A percentile compares a stretch with the other conserved stretches of the same genome.
Conservation (phyloP, 768 basidiomycete species). For the Suillus decipiens region DNA sequence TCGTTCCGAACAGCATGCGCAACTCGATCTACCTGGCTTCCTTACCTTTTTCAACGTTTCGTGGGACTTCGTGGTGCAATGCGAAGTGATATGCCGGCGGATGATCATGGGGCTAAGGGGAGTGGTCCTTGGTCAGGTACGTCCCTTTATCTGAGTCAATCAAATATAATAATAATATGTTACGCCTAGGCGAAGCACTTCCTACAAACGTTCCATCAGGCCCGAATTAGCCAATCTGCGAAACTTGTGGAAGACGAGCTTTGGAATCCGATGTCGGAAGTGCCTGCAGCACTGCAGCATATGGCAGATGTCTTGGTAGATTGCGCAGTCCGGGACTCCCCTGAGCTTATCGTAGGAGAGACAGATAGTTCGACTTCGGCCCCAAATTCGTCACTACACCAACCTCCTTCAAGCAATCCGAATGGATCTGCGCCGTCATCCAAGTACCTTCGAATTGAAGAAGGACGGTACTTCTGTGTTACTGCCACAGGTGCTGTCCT, state of each 20-base stretch:
- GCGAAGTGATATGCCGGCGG: constrained; percentile 80
- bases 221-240: constrained; percentile 75
- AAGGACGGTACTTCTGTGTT: constrained; percentile 82
- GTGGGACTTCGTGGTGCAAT: constrained; percentile 88
- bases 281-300: constrained; percentile 65
- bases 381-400: constrained; percentile 20
- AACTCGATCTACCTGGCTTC: constrained; percentile 73
- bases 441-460: constrained; percentile 79
- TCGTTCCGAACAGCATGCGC: constrained; percentile 78
- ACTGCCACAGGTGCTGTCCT: constrained; percentile 80
- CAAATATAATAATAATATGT: constrained; percentile 11
- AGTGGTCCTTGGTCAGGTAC: constrained; percentile 78
- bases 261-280: constrained; percentile 79
- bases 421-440: constrained; percentile 34
- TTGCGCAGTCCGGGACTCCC: constrained; percentile 80
- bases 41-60: constrained; percentile 78
- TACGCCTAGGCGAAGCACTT: constrained; percentile 76
- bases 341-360: constrained; percentile 54
- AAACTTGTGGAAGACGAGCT: constrained; percentile 95
- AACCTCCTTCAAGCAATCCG: constrained; percentile 23
- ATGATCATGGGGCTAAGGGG: constrained; percentile 96
- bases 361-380: constrained; percentile 8
- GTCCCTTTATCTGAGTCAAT: constrained; percentile 16
- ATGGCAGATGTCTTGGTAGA: constrained; percentile 75
- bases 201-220: constrained; percentile 83